phyloP scores from a whole-genome alignment of 768 basidiomycete genomes.

The Auricularia sp. region DNA sequence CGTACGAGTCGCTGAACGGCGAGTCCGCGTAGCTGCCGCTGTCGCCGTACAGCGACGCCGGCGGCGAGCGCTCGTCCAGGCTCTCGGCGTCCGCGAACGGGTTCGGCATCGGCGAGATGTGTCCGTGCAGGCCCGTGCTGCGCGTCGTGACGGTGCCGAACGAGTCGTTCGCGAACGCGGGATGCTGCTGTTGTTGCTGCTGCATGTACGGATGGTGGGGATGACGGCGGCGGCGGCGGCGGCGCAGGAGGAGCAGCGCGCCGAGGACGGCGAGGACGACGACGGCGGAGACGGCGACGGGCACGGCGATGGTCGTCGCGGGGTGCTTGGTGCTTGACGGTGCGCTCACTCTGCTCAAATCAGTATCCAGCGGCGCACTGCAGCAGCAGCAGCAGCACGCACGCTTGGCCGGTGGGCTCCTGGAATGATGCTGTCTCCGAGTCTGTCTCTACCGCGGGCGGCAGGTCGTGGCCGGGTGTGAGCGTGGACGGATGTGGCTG shows the following conservation, averaged over 20 bases:
- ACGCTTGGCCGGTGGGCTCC: neutral
- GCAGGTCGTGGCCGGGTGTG: neutral
- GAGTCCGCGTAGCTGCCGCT: neutral
- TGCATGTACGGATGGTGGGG: neutral
- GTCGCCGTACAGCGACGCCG: neutral
- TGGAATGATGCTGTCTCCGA: neutral
- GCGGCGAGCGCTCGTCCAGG: neutral
- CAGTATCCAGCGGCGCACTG: too few species aligned
- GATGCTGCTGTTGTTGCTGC: neutral
- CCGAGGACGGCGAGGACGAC: neutral
- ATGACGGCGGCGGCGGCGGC: neutral
- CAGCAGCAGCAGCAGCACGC: neutral
- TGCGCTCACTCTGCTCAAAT: neutral
- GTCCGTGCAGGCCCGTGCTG: neutral
- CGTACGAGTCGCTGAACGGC: slow-evolving; percentile 3
- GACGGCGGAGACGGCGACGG: neutral
- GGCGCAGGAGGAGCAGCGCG: neutral
- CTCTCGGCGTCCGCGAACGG: neutral
- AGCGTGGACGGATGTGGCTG: neutral
- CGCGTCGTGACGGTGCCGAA: neutral
- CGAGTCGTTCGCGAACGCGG: neutral
- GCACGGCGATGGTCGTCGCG: neutral
- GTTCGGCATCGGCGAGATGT: neutral
- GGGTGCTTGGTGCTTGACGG: neutral
- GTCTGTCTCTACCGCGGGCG: neutral